Percentiles rank a stretch among this genome's conserved stretches.
These are phyloP conservation scores for Fusarium zealandicum DNA, from an alignment of 2,329 filamentous ascomycete genomes.

Conservation along the genomic window DNA sequence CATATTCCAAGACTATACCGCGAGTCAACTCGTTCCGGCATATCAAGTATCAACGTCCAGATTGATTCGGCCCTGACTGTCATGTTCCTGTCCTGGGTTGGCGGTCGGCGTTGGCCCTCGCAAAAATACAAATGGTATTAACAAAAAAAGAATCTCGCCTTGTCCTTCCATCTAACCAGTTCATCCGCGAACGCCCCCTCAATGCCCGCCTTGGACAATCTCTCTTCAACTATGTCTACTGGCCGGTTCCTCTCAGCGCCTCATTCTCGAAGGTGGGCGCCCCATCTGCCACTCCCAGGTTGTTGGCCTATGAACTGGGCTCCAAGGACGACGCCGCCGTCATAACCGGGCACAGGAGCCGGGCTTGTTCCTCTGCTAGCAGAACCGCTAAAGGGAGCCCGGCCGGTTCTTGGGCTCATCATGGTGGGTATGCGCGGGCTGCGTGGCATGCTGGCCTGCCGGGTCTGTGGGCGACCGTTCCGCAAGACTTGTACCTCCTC, in stretches of 20 bases:
- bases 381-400: slow-evolving; percentile 46
- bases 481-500: slow-evolving; percentile 59
- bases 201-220: too few species aligned
- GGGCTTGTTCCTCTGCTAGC: slow-evolving; percentile 61
- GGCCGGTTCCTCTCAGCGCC: not conserved
- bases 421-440: slow-evolving; percentile 62
- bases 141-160: slow-evolving; percentile 6
- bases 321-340: slow-evolving; percentile 42
- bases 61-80: slow-evolving; percentile 1
- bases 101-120: slow-evolving; percentile 1
- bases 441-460: slow-evolving; percentile 63
- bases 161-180: not conserved
- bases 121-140: slow-evolving; percentile 20
- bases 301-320: slow-evolving; percentile 51
- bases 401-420: slow-evolving; percentile 57
- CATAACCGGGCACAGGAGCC: slow-evolving; percentile 47
- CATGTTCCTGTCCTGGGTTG: not conserved
- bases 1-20: not conserved
- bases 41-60: not conserved
- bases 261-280: slow-evolving; percentile 52
- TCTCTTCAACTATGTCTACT: not conserved
- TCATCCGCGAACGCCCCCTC: too few species aligned
- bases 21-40: too few species aligned
- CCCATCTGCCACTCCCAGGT: slow-evolving; percentile 52
- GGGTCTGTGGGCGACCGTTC: slow-evolving; percentile 62